These are phyloP conservation scores for Arctium minus DNA, from an alignment of 129 eudicot genomes.

Conservation along the genomic window DNA sequence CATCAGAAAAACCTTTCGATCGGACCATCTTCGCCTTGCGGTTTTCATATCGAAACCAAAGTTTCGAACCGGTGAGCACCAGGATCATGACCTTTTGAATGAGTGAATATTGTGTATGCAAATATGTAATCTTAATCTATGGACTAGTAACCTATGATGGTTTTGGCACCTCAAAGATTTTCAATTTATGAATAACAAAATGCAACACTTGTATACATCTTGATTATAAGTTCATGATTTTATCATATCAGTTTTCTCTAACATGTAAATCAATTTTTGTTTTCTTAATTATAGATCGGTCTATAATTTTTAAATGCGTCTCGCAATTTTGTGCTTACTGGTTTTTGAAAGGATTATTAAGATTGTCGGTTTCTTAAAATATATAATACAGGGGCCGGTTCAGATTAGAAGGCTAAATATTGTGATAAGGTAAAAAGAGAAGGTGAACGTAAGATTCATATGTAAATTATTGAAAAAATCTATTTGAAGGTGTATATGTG, in stretches of 20 bases:
- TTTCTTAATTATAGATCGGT: neutral
- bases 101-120: conserved; percentile 20
- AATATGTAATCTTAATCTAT: conserved; percentile 9
- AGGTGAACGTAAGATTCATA: too few relatives aligned
- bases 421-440: too few relatives aligned
- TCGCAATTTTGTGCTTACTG: neutral
- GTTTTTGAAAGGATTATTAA: neutral
- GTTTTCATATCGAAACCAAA: conserved; percentile 15
- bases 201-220: neutral
- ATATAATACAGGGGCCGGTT: too few relatives aligned
- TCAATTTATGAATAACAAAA: conserved; percentile 11
- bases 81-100: neutral
- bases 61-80: neutral
- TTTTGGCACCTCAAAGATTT: neutral
- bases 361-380: too few relatives aligned
- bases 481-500: too few relatives aligned
- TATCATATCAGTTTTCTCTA: neutral
- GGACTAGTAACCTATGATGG: neutral
- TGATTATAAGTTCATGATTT: neutral
- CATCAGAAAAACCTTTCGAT: neutral
- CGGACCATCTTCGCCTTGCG: conserved; percentile 1
- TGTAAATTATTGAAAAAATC: too few relatives aligned
- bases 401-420: too few relatives aligned
- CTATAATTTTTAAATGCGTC: neutral
- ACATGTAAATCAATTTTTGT: neutral